Evolutionary conservation across 2,329 filamentous ascomycete species (phyloP).

Genomic region (Sporothrix pseudoabietina): DNA sequence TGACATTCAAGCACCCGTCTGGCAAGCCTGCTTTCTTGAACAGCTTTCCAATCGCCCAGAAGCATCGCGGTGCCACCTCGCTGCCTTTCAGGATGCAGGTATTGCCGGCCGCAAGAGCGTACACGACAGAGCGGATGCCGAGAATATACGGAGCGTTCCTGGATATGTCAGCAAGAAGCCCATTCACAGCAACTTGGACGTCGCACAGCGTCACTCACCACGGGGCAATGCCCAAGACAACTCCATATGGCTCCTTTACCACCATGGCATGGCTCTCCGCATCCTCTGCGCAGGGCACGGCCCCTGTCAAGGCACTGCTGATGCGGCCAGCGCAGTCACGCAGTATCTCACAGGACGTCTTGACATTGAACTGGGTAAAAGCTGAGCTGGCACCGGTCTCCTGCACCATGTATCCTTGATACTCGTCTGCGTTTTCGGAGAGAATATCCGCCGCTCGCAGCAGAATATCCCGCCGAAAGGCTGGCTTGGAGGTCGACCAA

Average conservation of each 20-base stretch:
- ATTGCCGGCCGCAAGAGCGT: slow-evolving; percentile 76
- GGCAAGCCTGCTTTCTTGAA: slow-evolving; percentile 77
- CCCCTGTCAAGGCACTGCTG: slow-evolving; percentile 16
- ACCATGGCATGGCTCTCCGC: slow-evolving; percentile 57
- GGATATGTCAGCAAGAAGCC: too few species aligned
- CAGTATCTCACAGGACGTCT: slow-evolving; percentile 43
- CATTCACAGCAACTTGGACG: too few species aligned
- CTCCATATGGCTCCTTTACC: slow-evolving; percentile 75
- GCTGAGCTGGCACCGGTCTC: slow-evolving; percentile 48
- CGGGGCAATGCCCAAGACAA: slow-evolving; percentile 76
- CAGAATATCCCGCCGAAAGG: slow-evolving; percentile 67
- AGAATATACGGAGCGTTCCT: slow-evolving; percentile 63
- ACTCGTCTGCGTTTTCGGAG: slow-evolving; percentile 59
- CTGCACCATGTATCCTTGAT: slow-evolving; percentile 59
- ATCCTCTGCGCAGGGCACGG: slow-evolving; percentile 6
- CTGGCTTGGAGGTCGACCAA: slow-evolving; percentile 67
- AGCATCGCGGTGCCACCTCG: slow-evolving; percentile 66
- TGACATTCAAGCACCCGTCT: slow-evolving; percentile 70
- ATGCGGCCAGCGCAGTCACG: slow-evolving; percentile 50
- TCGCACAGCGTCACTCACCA: slow-evolving; percentile 59
- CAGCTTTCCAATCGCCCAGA: slow-evolving; percentile 63
- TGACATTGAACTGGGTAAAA: slow-evolving; percentile 50
- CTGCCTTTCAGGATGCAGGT: slow-evolving; percentile 73
- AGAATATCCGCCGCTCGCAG: slow-evolving; percentile 68
- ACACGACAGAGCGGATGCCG: slow-evolving; percentile 56